Conservation (phyloP, 169 alveolate genomes). For the Amoebophrya sp. region DNA sequence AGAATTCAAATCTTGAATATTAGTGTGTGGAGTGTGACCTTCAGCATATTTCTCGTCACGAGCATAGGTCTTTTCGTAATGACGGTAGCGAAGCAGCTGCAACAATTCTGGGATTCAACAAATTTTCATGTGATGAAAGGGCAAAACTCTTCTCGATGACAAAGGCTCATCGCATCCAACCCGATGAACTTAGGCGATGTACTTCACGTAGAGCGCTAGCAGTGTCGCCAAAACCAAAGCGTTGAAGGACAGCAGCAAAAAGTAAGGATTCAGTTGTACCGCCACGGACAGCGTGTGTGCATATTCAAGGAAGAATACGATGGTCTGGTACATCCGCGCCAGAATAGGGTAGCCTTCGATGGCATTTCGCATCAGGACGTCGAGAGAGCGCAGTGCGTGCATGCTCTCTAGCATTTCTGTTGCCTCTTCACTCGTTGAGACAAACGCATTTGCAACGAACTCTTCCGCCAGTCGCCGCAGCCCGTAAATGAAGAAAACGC, state of each 20-base stretch:
- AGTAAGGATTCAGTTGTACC: background rate
- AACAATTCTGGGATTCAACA: too few species aligned
- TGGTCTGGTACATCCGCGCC: background rate
- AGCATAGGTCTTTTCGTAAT: too few species aligned
- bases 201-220: background rate
- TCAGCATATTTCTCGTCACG: too few species aligned
- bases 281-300: background rate
- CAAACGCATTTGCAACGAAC: background rate
- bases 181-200: too few species aligned
- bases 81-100: too few species aligned
- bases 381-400: background rate
- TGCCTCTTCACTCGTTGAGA: background rate
- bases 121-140: too few species aligned
- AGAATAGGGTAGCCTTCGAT: background rate
- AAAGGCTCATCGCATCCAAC: too few species aligned
- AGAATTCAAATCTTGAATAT: too few species aligned
- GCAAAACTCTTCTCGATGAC: too few species aligned
- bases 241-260: background rate
- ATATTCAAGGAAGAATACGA: background rate
- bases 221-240: background rate
- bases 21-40: too few species aligned
- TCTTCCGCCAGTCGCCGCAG: background rate
- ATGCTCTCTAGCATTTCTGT: background rate
- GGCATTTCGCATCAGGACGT: background rate
- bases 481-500: background rate